Evolutionary conservation across 305 asterid species (phyloP).

Genomic region (Petunia hybrid): DNA sequence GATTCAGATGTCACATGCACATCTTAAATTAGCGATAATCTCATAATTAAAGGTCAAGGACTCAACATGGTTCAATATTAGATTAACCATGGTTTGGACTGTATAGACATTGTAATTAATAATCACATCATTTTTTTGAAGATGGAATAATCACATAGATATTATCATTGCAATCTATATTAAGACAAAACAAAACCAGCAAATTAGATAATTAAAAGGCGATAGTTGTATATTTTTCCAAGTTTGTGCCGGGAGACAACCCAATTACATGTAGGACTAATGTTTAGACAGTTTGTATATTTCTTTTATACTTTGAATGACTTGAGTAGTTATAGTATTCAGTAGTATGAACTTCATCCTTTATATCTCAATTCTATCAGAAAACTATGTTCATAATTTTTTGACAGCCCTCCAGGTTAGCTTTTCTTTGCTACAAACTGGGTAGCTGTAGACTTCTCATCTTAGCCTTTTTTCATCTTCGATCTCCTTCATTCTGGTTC

Average conservation of each 20-base stretch:
- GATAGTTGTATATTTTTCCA: conserved; percentile 10
- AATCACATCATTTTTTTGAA: not conserved
- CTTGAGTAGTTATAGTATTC: not conserved
- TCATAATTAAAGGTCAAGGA: conserved; percentile 20
- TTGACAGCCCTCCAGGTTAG: conserved; percentile 12
- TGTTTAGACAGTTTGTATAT: not conserved
- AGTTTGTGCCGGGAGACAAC: conserved; percentile 1
- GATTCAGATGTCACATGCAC: not conserved
- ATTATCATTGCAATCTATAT: conserved; percentile 4
- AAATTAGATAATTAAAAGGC: not conserved
- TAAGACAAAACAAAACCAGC: not conserved
- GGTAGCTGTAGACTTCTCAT: conserved; percentile 12
- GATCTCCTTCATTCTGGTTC: conserved; percentile 3
- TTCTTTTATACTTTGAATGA: not conserved
- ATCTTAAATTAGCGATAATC: not conserved
- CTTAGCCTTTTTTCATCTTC: not conserved
- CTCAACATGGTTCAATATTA: not conserved
- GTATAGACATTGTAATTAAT: not conserved
- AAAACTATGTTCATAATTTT: not conserved
- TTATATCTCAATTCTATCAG: not conserved
- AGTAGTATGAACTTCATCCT: conserved; percentile 2
- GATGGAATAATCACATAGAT: not conserved
- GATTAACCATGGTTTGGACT: not conserved
- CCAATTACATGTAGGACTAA: not conserved
- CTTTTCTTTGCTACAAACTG: conserved; percentile 1